These are phyloP conservation scores for Capsicum pubescens DNA, from an alignment of 257 asterid species.

Conservation along the genomic window DNA sequence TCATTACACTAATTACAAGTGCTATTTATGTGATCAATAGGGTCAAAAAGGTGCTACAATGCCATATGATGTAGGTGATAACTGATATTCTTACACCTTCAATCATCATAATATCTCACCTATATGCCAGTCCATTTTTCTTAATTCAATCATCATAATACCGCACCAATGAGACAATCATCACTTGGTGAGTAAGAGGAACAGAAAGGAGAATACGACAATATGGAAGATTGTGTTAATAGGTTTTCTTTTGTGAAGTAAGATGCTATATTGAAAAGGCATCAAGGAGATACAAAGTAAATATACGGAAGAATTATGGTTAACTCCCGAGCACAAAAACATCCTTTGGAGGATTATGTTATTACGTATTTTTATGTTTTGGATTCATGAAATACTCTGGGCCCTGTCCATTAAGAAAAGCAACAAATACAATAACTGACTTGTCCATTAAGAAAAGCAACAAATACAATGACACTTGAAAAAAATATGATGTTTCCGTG, in stretches of 20 bases:
- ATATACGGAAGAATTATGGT: too few relatives aligned
- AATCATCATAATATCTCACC: background rate
- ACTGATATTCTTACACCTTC: background rate
- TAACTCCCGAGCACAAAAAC: too few relatives aligned
- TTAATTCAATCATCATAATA: background rate
- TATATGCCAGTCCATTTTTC: background rate
- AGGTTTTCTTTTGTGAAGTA: too few relatives aligned
- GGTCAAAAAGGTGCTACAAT: too few relatives aligned
- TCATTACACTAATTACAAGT: too few relatives aligned
- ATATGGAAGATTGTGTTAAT: background rate
- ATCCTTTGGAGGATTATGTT: background rate
- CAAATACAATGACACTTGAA: background rate
- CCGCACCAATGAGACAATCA: background rate
- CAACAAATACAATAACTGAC: background rate
- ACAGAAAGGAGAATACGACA: background rate
- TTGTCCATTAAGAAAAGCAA: too few relatives aligned
- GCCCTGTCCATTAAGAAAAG: background rate
- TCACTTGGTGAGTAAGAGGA: background rate
- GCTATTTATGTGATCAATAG: too few relatives aligned
- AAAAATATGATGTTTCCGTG: background rate
- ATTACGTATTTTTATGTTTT: background rate
- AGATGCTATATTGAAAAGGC: too few relatives aligned
- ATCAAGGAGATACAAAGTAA: too few relatives aligned
- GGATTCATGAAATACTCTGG: background rate
- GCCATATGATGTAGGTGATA: too few relatives aligned